These are phyloP conservation scores for Tolypocladium capitatum DNA, from an alignment of 2,329 filamentous ascomycete species.

Conservation along the genomic window DNA sequence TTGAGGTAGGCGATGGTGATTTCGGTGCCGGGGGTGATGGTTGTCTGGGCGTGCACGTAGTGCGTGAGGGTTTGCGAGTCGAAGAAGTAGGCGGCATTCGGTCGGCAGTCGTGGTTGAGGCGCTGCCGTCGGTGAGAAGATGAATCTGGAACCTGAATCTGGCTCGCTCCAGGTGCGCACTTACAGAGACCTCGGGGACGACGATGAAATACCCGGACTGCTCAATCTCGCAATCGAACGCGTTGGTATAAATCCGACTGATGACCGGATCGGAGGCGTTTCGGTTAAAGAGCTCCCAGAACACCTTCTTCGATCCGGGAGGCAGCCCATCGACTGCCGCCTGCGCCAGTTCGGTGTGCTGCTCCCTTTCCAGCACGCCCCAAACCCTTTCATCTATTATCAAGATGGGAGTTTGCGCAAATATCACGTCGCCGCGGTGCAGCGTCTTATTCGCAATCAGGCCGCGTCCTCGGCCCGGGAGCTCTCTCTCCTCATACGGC, in stretches of 20 bases:
- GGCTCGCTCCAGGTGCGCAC: neutral
- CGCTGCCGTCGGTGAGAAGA: conserved; percentile 16
- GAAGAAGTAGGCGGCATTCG: conserved; percentile 30
- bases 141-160: too few relatives aligned
- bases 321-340: conserved; percentile 4
- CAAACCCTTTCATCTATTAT: conserved; percentile 3
- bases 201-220: conserved; percentile 1
- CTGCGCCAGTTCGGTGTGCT: neutral
- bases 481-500: conserved; percentile 9
- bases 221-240: conserved; percentile 3
- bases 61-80: conserved; percentile 24
- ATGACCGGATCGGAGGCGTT: conserved; percentile 3
- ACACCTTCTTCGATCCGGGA: neutral
- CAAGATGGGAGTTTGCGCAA: conserved; percentile 6
- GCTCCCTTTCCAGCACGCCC: neutral
- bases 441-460: conserved; percentile 12
- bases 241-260: conserved; percentile 5
- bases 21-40: conserved; percentile 28
- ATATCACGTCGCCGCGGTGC: conserved; percentile 8
- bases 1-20: conserved; percentile 29
- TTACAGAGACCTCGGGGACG: conserved; percentile 7
- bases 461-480: conserved; percentile 12
- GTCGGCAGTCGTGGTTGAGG: conserved; percentile 32
- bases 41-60: conserved; percentile 23
- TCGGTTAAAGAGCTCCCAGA: too few relatives aligned